These are phyloP conservation scores for Wickerhamomyces queroliae DNA, from an alignment of 805 yeast species.

Conservation along the genomic window DNA sequence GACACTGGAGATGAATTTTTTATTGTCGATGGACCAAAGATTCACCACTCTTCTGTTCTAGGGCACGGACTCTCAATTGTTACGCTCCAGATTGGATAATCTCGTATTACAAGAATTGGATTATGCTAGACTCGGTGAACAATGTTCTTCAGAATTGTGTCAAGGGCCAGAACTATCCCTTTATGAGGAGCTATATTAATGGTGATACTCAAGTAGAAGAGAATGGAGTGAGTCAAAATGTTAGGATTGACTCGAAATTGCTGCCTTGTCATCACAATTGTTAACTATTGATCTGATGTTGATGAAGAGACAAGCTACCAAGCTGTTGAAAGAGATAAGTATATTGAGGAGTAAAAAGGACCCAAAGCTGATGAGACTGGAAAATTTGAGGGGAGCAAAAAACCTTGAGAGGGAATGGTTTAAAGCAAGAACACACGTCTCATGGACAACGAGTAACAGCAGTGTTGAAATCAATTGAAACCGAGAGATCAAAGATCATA, in stretches of 20 bases:
- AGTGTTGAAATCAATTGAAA: no score
- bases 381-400: not conserved
- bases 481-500: not conserved
- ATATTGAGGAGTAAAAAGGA: not conserved
- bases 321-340: slow-evolving; percentile 8
- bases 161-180: slow-evolving; percentile 10
- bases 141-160: slow-evolving; percentile 10
- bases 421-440: no score
- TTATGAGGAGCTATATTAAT: slow-evolving; percentile 6
- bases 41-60: slow-evolving; percentile 6
- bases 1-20: no score
- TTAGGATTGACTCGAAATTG: slow-evolving; percentile 9
- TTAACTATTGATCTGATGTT: slow-evolving; percentile 18
- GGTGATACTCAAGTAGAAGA: slow-evolving; percentile 4
- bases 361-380: not conserved
- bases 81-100: slow-evolving; percentile 12
- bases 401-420: not conserved
- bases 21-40: no score
- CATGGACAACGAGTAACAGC: no score
- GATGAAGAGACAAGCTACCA: slow-evolving; percentile 10
- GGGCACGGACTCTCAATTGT: slow-evolving; percentile 8
- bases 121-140: slow-evolving; percentile 7
- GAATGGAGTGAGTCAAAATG: not conserved
- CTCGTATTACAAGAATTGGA: slow-evolving; percentile 5
- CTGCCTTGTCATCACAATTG: slow-evolving; percentile 18